Base-by-base conservation (phyloP, 768 basidiomycete species). In the Paxillus ammoniavirescens region DNA sequence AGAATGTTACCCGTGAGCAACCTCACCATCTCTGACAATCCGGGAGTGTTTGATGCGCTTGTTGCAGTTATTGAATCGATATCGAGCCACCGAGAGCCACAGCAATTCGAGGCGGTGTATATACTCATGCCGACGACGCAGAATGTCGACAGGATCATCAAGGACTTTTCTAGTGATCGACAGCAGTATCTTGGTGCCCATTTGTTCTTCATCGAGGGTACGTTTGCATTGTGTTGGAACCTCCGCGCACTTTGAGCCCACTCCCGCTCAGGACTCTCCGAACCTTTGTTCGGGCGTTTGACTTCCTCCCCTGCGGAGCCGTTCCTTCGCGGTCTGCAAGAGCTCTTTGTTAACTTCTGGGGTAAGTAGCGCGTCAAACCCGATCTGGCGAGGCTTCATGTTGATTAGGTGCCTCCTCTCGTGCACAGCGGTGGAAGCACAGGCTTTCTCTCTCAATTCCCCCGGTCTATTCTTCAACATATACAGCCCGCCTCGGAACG, bases 291-390 rank as follows among this genome's bases (percentile, higher is more conserved):
- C 59, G 77, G 90, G 59, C 82, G 80, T 36, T 67, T 99, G 37
- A 86, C 86, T 0, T 72, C 85, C 5, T 90, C 89, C 1, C 72
- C 89, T 2, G 93, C 91, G 7, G 84, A 89, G 53, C 86, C 89
- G 2, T 79, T 84, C 59, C 77, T 98, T n/a, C 80, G 81, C 55
- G 81, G 77, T 4, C 70, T 96, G 49, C 86, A 87, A 60, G 97
- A 99, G 65, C 77, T 98, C 35, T 98, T 87, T 70, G 70, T 97
- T 59, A 96, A 98, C 70, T 91, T 96, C 72, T 89, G 91, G 86
- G 85, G 96, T 95, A 57, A 52, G 91, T 72, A 28, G 21, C 26
- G 38, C n/a, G 12, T 47, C 37, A 23, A 44, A 26, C 30, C 5
- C 31, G 14, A 18, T 15, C 18, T 26, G 37, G 14, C 42, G 30